phyloP scores from a whole-genome alignment of 768 basidiomycete species.

The Dendrothele bispora region DNA sequence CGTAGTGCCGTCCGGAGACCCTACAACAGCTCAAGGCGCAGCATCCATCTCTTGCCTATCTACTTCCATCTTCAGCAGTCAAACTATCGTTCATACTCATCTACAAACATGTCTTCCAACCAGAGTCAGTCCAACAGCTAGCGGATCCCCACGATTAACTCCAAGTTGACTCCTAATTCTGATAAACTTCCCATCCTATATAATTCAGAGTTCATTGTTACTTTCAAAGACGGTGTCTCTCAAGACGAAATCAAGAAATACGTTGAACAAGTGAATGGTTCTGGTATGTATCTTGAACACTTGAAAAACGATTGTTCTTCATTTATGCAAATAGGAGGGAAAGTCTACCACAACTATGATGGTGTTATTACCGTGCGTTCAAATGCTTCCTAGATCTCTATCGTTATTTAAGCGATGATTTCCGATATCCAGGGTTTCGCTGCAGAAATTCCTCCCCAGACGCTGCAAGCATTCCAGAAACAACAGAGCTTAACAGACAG shows the following conservation, averaged over 20 bases:
- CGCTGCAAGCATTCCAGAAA: conserved; percentile 28
- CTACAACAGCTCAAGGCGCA: background rate
- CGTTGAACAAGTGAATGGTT: conserved; percentile 31
- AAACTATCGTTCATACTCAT: background rate
- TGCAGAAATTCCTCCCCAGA: conserved; percentile 33
- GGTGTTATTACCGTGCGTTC: conserved; percentile 35
- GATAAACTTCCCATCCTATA: background rate
- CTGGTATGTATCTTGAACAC: conserved; percentile 29
- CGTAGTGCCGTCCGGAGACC: background rate
- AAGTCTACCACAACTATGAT: conserved; percentile 40
- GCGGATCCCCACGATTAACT: conserved; percentile 13
- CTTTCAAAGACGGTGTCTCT: conserved; percentile 49
- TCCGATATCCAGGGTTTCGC: conserved; percentile 38
- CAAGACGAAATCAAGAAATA: conserved; percentile 42
- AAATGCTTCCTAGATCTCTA: background rate
- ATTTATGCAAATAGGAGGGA: conserved; percentile 34
- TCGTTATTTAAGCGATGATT: background rate
- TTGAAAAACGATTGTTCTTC: background rate
- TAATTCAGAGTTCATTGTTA: conserved; percentile 51
- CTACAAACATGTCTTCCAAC: background rate
- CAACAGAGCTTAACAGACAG: conserved; percentile 12
- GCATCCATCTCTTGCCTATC: background rate
- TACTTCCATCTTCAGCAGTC: background rate
- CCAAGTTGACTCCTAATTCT: conserved; percentile 1
- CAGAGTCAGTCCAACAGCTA: background rate